A percentile compares a stretch with the other conserved stretches of the same genome.
Evolutionary conservation across 108 stramenopile genomes (phyloP).

Genomic region (Mayamaea pseudoterrestris): DNA sequence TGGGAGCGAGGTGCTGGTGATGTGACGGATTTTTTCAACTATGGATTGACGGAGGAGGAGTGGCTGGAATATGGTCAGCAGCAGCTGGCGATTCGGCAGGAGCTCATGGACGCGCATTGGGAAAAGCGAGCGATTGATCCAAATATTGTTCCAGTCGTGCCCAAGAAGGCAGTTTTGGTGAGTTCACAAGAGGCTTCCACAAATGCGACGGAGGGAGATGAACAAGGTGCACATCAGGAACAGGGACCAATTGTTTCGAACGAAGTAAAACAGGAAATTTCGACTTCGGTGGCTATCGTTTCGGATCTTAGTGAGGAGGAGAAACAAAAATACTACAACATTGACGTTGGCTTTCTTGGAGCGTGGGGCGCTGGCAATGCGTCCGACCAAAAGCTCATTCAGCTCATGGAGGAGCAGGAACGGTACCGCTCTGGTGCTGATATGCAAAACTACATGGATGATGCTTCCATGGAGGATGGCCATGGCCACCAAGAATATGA

Average conservation of each 20-base stretch:
- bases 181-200: constrained; percentile 14
- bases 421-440: background rate
- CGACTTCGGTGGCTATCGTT: constrained; percentile 3
- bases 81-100: constrained; percentile 73
- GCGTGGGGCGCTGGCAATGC: constrained; percentile 82
- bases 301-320: constrained; percentile 16
- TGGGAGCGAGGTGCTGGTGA: constrained; percentile 56
- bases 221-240: constrained; percentile 1
- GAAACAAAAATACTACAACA: background rate
- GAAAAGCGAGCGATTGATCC: constrained; percentile 72
- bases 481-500: background rate
- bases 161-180: constrained; percentile 5
- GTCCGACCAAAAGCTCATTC: constrained; percentile 50
- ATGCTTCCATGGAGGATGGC: background rate
- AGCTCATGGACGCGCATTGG: constrained; percentile 73
- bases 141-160: constrained; percentile 61
- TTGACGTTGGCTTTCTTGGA: constrained; percentile 31
- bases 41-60: constrained; percentile 44
- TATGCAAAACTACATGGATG: background rate
- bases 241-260: constrained; percentile 6
- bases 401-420: constrained; percentile 66
- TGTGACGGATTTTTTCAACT: constrained; percentile 82
- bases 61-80: constrained; percentile 78
- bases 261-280: constrained; percentile 14
- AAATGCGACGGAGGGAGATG: constrained; percentile 21